Evolutionary conservation across 495 filamentous ascomycete genomes (phyloP).

Genomic region (Rusavskia elegans): DNA sequence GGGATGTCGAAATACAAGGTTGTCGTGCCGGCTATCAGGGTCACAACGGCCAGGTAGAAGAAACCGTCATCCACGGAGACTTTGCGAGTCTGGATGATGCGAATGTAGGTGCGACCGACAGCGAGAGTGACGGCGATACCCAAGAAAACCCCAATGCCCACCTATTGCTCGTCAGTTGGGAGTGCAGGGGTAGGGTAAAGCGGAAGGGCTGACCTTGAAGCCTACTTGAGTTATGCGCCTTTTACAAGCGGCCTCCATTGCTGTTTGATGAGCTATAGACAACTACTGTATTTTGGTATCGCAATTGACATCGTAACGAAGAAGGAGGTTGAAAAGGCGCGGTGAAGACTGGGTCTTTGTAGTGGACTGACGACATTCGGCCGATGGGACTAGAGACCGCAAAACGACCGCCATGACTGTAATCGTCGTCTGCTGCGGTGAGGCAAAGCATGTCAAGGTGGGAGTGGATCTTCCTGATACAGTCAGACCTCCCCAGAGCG

Average conservation of each 20-base stretch:
- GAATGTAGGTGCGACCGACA: slow-evolving; percentile 3
- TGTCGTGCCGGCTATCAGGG: slow-evolving; percentile 3
- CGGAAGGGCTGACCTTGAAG: background rate
- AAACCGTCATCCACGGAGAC: slow-evolving; percentile 8
- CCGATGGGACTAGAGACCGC: too few relatives aligned
- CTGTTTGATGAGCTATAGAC: too few relatives aligned
- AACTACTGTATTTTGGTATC: too few relatives aligned
- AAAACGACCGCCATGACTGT: background rate
- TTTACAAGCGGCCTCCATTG: background rate
- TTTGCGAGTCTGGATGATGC: background rate
- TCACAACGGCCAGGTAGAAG: slow-evolving; percentile 3
- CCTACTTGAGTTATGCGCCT: background rate
- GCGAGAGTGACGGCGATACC: slow-evolving; percentile 5
- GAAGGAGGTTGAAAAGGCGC: background rate
- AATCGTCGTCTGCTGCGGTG: background rate
- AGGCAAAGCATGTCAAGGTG: background rate
- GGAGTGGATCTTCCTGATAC: background rate
- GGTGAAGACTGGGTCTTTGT: background rate
- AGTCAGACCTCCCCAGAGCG: too few relatives aligned
- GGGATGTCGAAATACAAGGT: slow-evolving; percentile 7
- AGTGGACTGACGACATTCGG: too few relatives aligned
- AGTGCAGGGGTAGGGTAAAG: background rate
- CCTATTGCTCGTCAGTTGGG: background rate
- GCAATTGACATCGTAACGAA: background rate
- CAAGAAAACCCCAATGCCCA: slow-evolving; percentile 2